Percentiles rank a stretch among this genome's conserved stretches.
Conservation (phyloP, 1,284 basidiomycete species). For the Mrakiaceae sp. region DNA sequence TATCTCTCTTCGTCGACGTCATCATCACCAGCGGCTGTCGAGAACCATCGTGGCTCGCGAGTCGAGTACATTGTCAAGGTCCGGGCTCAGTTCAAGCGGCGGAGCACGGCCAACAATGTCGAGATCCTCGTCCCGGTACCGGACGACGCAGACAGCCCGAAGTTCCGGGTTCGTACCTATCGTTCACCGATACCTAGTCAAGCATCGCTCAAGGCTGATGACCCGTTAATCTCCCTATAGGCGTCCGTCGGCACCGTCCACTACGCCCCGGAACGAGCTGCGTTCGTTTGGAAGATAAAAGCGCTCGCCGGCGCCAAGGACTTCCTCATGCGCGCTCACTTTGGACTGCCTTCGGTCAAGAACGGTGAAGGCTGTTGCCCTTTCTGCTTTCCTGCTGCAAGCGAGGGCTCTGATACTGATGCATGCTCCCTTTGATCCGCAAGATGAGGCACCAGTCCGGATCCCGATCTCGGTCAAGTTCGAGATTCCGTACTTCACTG, state of each 20-base stretch:
- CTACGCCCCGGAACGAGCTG: slow-evolving; percentile 89
- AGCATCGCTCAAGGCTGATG: no score
- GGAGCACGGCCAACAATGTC: slow-evolving; percentile 95
- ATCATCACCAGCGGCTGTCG: slow-evolving; percentile 56
- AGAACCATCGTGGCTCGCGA: slow-evolving; percentile 82
- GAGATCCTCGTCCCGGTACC: slow-evolving; percentile 97
- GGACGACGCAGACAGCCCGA: slow-evolving; percentile 95
- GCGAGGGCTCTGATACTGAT: neutral
- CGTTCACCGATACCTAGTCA: no score
- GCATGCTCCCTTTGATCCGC: neutral
- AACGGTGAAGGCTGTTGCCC: slow-evolving; percentile 46
- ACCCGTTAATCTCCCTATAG: slow-evolving; percentile 34
- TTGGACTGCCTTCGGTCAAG: slow-evolving; percentile 80
- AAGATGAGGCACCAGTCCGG: slow-evolving; percentile 76
- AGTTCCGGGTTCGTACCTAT: slow-evolving; percentile 62
- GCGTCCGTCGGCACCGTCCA: slow-evolving; percentile 83
- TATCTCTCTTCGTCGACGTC: neutral
- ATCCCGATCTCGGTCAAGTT: slow-evolving; percentile 94
- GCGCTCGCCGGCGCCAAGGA: slow-evolving; percentile 84
- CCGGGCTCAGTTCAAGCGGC: slow-evolving; percentile 93
- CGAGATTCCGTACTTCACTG: slow-evolving; percentile 96
- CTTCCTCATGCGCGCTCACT: slow-evolving; percentile 92
- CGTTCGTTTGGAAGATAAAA: slow-evolving; percentile 97
- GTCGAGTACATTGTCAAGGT: slow-evolving; percentile 98
- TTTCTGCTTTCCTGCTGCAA: neutral